phyloP scores from a whole-genome alignment of 345 rosid species.

The Lenwebbia sp. region DNA sequence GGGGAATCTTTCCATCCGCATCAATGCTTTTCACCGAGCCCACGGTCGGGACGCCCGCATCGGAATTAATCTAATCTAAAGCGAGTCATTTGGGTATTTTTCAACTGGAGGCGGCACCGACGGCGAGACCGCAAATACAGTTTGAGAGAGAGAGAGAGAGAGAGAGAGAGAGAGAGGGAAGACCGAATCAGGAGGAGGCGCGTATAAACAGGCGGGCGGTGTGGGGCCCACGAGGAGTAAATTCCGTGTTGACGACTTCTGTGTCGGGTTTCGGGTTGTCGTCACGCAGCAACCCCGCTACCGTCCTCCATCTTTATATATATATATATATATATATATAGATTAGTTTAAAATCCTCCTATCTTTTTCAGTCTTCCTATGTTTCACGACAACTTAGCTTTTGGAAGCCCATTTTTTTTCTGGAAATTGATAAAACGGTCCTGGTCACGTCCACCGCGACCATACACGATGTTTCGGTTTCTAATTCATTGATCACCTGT shows the following conservation, averaged over 20 bases:
- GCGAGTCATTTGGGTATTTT: neutral
- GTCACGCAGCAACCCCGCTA: conserved; percentile 35
- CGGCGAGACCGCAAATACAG: conserved; percentile 19
- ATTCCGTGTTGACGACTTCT: conserved; percentile 47
- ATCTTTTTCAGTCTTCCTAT: neutral
- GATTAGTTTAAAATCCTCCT: neutral
- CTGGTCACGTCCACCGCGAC: neutral
- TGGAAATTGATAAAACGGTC: too few species aligned
- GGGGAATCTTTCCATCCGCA: neutral
- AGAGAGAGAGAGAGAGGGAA: neutral
- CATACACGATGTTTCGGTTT: neutral
- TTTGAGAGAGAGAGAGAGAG: neutral
- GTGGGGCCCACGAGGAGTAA: conserved; percentile 9
- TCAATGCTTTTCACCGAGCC: neutral
- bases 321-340: too few species aligned
- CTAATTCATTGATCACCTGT: neutral
- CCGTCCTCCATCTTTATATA: neutral
- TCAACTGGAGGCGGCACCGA: conserved; percentile 38
- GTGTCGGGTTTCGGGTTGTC: conserved; percentile 47
- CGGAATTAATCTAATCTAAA: too few species aligned
- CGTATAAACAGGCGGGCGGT: neutral
- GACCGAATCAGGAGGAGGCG: conserved; percentile 26
- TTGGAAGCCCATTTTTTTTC: too few species aligned
- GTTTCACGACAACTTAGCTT: neutral
- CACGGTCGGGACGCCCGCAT: conserved; percentile 10